These are phyloP conservation scores for Lophiotrema nucula DNA, from an alignment of 495 filamentous ascomycete species.

Conservation along the genomic window DNA sequence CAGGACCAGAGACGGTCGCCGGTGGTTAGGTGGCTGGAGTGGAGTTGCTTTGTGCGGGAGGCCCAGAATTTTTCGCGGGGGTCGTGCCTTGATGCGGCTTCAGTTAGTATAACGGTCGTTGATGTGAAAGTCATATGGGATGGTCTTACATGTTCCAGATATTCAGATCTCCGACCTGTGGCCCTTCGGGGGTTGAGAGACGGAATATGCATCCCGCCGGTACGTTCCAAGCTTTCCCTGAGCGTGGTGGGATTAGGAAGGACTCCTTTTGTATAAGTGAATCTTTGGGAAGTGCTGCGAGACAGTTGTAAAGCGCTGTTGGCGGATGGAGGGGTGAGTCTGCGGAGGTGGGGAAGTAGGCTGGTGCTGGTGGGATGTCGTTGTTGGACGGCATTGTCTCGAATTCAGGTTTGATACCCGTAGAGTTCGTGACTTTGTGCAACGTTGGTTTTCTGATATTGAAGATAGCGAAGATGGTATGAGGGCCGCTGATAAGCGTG, in stretches of 20 bases:
- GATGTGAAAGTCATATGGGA: too few species aligned
- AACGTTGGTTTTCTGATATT: background rate
- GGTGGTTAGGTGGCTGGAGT: constrained; percentile 66
- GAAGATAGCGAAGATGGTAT: background rate
- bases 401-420: too few species aligned
- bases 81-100: too few species aligned
- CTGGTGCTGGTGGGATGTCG: constrained; percentile 16
- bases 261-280: constrained; percentile 9
- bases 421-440: too few species aligned
- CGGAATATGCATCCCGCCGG: constrained; percentile 61
- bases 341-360: constrained; percentile 26
- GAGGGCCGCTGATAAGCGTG: constrained; percentile 2
- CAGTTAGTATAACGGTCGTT: too few species aligned
- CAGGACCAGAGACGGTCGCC: constrained; percentile 74
- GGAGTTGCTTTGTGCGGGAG: constrained; percentile 70
- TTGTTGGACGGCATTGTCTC: background rate
- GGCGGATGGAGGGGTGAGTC: constrained; percentile 30
- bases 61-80: constrained; percentile 81
- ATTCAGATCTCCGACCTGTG: constrained; percentile 68
- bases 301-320: constrained; percentile 15
- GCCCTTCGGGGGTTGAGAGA: constrained; percentile 69
- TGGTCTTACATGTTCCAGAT: constrained; percentile 77
- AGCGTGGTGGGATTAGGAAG: constrained; percentile 38
- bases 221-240: constrained; percentile 37
- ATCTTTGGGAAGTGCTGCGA: constrained; percentile 5